These are phyloP conservation scores for Fusarium mangiferae DNA, from an alignment of 2,329 filamentous ascomycete genomes.

Conservation along the genomic window DNA sequence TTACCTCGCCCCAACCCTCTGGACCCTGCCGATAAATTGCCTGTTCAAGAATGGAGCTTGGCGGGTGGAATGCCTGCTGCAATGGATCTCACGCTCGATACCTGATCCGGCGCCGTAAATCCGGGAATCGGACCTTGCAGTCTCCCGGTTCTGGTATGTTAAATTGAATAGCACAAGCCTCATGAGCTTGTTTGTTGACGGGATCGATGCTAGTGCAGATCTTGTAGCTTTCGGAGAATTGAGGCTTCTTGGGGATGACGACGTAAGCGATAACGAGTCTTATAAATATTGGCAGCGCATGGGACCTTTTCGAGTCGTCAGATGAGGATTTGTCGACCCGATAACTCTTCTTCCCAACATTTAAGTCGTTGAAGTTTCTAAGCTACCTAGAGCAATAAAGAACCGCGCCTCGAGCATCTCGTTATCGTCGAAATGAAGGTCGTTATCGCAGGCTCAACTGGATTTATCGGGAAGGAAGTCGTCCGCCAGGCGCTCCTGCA, in stretches of 20 bases:
- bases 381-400: not conserved
- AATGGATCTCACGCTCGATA: slow-evolving; percentile 5
- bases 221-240: not conserved
- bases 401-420: not conserved
- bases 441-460: slow-evolving; percentile 55
- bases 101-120: slow-evolving; percentile 11
- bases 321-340: no score
- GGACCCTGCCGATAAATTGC: not conserved
- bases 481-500: slow-evolving; percentile 54
- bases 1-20: not conserved
- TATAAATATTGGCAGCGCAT: not conserved
- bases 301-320: not conserved
- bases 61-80: slow-evolving; percentile 2
- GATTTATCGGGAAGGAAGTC: slow-evolving; percentile 56
- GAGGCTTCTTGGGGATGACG: not conserved
- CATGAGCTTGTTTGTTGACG: not conserved
- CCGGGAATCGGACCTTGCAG: not conserved
- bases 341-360: not conserved
- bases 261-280: not conserved
- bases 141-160: slow-evolving; percentile 4
- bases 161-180: not conserved
- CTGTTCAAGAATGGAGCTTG: not conserved
- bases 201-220: not conserved
- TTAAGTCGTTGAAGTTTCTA: not conserved
- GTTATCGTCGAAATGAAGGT: slow-evolving; percentile 52